Percentiles rank a stretch among this genome's conserved stretches.
phyloP scores from a whole-genome alignment of 148 eudicot species.

The Camellia granthamiana region DNA sequence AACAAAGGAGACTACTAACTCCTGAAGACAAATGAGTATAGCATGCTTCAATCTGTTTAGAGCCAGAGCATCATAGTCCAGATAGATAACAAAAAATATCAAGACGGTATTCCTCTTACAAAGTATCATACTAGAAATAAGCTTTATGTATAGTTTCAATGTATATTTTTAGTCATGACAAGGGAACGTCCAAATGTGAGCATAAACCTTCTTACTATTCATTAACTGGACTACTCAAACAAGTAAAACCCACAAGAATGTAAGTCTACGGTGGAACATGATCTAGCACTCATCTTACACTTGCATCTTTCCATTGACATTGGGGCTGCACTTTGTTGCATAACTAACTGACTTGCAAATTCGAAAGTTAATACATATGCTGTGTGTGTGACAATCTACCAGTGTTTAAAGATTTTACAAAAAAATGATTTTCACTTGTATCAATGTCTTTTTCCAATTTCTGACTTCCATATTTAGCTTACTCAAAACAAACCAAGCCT shows the following conservation, averaged over 20 bases:
- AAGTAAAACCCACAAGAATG: neutral
- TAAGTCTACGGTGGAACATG: neutral
- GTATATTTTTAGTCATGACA: neutral
- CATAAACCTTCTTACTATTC: neutral
- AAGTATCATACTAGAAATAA: neutral
- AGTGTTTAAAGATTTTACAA: neutral
- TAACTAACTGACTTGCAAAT: neutral
- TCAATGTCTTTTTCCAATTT: neutral
- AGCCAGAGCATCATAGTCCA: no score
- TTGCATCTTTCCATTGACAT: slow-evolving; percentile 1
- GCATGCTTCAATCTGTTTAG: neutral
- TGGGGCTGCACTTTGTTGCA: neutral
- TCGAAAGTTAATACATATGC: neutral
- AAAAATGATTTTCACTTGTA: neutral
- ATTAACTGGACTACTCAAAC: neutral
- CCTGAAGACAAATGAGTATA: neutral
- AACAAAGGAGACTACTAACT: neutral
- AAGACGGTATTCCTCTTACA: neutral
- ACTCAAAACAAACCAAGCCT: neutral
- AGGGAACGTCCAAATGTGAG: neutral
- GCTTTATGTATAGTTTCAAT: neutral
- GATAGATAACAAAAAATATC: neutral
- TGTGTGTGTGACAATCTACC: neutral
- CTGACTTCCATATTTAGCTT: neutral
- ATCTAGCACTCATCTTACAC: neutral